phyloP scores from a whole-genome alignment of 805 yeast genomes.

The Yarrowia deformans region DNA sequence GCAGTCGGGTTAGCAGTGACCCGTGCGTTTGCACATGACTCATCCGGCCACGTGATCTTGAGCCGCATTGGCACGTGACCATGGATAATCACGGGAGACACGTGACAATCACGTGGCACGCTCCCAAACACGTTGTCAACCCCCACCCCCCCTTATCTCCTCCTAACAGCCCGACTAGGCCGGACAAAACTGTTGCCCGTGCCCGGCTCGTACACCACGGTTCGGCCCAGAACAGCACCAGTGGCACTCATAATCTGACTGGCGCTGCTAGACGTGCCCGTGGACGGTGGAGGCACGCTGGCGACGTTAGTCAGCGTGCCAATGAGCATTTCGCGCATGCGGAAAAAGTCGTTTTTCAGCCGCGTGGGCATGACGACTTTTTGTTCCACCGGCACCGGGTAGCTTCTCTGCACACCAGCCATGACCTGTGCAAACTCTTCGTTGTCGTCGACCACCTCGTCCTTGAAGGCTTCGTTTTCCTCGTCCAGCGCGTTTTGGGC shows the following conservation, averaged over 20 bases:
- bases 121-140: not conserved
- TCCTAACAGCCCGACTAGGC: constrained; percentile 46
- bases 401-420: constrained; percentile 79
- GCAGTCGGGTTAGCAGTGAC: too few species aligned
- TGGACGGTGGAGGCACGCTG: constrained; percentile 1
- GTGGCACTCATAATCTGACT: constrained; percentile 49
- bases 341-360: constrained; percentile 72
- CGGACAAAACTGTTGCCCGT: constrained; percentile 47
- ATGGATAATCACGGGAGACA: not conserved
- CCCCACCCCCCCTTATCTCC: not conserved
- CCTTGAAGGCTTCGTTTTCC: constrained; percentile 47
- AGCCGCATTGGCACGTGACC: too few species aligned
- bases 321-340: constrained; percentile 95
- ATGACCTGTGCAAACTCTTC: constrained; percentile 90
- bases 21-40: too few species aligned
- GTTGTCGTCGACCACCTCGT: constrained; percentile 67
- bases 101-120: not conserved
- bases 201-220: constrained; percentile 48
- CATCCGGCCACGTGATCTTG: too few species aligned
- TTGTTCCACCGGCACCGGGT: constrained; percentile 83
- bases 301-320: constrained; percentile 60
- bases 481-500: constrained; percentile 51
- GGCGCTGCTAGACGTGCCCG: constrained; percentile 37
- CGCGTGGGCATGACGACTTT: constrained; percentile 73
- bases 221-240: constrained; percentile 49